Base-by-base conservation (phyloP, 2,329 filamentous ascomycete genomes). In the Pyricularia pennisetigena region DNA sequence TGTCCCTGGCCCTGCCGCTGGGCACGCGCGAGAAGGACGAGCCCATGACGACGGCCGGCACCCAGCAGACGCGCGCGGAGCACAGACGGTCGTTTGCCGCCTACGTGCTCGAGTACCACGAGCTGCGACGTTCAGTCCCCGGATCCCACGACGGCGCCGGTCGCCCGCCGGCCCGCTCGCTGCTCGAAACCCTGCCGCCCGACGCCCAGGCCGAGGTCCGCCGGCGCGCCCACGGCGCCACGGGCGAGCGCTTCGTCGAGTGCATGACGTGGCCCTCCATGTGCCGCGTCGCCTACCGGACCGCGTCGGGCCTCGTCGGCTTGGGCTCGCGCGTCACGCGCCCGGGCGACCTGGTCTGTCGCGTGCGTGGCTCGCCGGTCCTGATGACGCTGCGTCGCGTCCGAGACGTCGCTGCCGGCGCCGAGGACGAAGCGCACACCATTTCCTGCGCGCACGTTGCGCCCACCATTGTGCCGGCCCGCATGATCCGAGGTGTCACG, bases 211-310 rank as follows among this genome's bases (percentile, higher is more conserved):
- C 26, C n/a, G 67, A 68, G 63, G 66, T 71, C 20, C 69, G 70
- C 65, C 41, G 68, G 30, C 70, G 70, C 14, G 70, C 69, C 2
- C 67, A 68, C 4, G 69, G 69, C 8, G 67, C 69, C 9, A 69
- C 69, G 3, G 49, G 68, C 49, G 67, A 20, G 16, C 29, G 68
- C 16, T 71, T 71, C 30, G 67, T 71, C n/a, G 68, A 71, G 67
- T 68, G 59, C 64, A 70, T 70, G 70, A 71, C 70, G 14, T 71
- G 70, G 70, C 69, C 69, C 16, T 68, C 70, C 26, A 71, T 71
- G 70, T 71, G 70, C 62, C 68, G 70, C 7, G 63, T 70, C 9
- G 70, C 69, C n/a, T 71, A 71, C 68, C 61, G 69, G 28, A 71
- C 70, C 32, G 65, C 62, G 16, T 70, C 69, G 54, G 69, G 70